These are phyloP conservation scores for Mrakia hoshinonis DNA, from an alignment of 768 basidiomycete species.

Conservation along the genomic window DNA sequence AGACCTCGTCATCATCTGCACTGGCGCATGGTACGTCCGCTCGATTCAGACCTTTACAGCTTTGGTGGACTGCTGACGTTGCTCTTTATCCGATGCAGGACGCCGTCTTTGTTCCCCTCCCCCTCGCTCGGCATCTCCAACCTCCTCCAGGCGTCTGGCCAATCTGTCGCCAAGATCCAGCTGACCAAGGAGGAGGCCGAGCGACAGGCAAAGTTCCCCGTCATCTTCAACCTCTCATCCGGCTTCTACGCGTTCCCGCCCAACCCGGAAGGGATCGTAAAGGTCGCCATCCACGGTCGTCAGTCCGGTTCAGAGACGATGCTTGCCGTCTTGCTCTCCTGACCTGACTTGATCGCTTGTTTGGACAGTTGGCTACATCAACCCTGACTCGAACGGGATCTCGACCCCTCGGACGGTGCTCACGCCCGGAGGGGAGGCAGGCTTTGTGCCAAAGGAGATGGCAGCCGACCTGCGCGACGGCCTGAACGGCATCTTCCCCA, in stretches of 20 bases:
- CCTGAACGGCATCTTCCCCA: conserved; percentile 53
- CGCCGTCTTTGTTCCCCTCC: conserved; percentile 13
- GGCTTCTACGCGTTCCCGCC: conserved; percentile 66
- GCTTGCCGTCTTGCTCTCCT: background rate
- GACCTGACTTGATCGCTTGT: background rate
- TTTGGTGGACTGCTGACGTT: background rate
- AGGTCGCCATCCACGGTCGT: conserved; percentile 55
- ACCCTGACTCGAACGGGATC: conserved; percentile 46
- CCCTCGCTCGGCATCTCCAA: background rate
- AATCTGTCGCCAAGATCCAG: conserved; percentile 67
- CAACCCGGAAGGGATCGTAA: conserved; percentile 50
- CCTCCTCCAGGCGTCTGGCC: conserved; percentile 43
- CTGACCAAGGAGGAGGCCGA: conserved; percentile 62
- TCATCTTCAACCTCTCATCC: conserved; percentile 49
- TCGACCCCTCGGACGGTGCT: conserved; percentile 70
- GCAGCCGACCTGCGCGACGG: conserved; percentile 49
- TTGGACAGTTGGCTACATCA: conserved; percentile 51
- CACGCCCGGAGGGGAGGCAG: conserved; percentile 49
- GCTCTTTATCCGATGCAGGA: conserved; percentile 2
- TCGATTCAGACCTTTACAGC: background rate
- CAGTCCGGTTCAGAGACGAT: background rate
- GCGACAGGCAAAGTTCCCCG: background rate
- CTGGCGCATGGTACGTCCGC: conserved; percentile 60
- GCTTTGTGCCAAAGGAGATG: conserved; percentile 60
- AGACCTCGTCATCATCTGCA: conserved; percentile 49